phyloP scores from a whole-genome alignment of 495 filamentous ascomycete species.

The Neurospora africana region DNA sequence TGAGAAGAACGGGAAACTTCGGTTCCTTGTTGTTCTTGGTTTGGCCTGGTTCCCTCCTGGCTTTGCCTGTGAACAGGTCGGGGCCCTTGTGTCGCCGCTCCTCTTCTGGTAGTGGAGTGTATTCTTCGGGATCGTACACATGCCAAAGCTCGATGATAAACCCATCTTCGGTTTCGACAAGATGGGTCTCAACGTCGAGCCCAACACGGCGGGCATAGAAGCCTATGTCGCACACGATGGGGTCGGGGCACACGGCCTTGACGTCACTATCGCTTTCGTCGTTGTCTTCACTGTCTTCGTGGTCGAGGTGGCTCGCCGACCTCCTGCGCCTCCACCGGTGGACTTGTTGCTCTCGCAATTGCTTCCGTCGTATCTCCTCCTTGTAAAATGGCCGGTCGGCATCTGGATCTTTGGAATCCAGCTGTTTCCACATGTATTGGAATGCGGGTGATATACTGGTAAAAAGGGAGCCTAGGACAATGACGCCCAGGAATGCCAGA shows the following conservation, averaged over 20 bases:
- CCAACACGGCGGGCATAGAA: slow-evolving; percentile 89
- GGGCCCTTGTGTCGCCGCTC: slow-evolving; percentile 31
- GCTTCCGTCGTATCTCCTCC: slow-evolving; percentile 47
- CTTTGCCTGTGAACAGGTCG: slow-evolving; percentile 25
- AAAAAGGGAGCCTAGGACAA: slow-evolving; percentile 62
- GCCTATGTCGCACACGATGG: slow-evolving; percentile 62
- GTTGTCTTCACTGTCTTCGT: slow-evolving; percentile 28
- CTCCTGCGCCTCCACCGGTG: slow-evolving; percentile 48
- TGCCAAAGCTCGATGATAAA: slow-evolving; percentile 86
- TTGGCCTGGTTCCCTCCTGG: slow-evolving; percentile 4
- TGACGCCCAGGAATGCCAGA: slow-evolving; percentile 59
- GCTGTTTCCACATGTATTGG: slow-evolving; percentile 33
- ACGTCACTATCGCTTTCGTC: slow-evolving; percentile 36
- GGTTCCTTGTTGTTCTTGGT: slow-evolving; percentile 33
- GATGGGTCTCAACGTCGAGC: slow-evolving; percentile 71
- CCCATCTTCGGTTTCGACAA: slow-evolving; percentile 89
- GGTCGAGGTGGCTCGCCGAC: slow-evolving; percentile 11
- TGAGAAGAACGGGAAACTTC: slow-evolving; percentile 79
- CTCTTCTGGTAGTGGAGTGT: slow-evolving; percentile 33
- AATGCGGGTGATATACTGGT: slow-evolving; percentile 46
- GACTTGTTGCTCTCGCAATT: slow-evolving; percentile 44
- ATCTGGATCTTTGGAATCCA: slow-evolving; percentile 48
- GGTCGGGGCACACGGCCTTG: slow-evolving; percentile 71
- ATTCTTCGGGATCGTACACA: slow-evolving; percentile 75
- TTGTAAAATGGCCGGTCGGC: slow-evolving; percentile 53